Evolutionary conservation across 495 filamentous ascomycete species (phyloP).

Genomic region (Choiromyces venosus): DNA sequence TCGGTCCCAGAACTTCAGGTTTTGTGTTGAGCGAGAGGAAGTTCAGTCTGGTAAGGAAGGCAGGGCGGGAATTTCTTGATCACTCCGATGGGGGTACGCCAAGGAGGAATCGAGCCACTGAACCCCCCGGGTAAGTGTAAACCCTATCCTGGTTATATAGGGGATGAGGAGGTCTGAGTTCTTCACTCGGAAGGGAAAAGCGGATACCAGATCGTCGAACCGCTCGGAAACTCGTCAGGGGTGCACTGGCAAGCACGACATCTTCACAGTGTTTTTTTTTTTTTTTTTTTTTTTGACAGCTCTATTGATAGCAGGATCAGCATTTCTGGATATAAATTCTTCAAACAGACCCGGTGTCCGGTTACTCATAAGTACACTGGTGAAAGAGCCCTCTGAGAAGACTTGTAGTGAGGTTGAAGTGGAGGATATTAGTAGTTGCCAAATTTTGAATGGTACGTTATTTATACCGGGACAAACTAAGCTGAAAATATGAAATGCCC

Average conservation of each 20-base stretch:
- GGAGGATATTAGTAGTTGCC: neutral
- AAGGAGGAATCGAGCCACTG: slow-evolving; percentile 18
- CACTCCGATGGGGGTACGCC: slow-evolving; percentile 13
- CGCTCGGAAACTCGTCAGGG: slow-evolving; percentile 4
- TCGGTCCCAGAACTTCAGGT: neutral
- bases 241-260: neutral
- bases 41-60: slow-evolving; percentile 15
- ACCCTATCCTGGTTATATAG: neutral
- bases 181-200: neutral
- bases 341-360: neutral
- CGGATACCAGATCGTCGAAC: slow-evolving; percentile 23
- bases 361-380: neutral
- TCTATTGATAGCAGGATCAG: neutral
- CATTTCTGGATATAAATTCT: neutral
- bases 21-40: neutral
- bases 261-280: neutral
- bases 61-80: slow-evolving; percentile 7
- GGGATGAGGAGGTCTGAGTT: neutral
- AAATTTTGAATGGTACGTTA: neutral
- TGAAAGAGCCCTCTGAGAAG: neutral
- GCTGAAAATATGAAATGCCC: neutral
- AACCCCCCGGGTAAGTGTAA: slow-evolving; percentile 12
- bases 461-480: neutral
- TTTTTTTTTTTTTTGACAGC: neutral
- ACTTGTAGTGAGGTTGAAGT: neutral